Evolutionary conservation across 352 stramenopile genomes (phyloP), one percentile per base, ranked within the genome.

Genomic region (Globisporangium acanthophoron): DNA sequence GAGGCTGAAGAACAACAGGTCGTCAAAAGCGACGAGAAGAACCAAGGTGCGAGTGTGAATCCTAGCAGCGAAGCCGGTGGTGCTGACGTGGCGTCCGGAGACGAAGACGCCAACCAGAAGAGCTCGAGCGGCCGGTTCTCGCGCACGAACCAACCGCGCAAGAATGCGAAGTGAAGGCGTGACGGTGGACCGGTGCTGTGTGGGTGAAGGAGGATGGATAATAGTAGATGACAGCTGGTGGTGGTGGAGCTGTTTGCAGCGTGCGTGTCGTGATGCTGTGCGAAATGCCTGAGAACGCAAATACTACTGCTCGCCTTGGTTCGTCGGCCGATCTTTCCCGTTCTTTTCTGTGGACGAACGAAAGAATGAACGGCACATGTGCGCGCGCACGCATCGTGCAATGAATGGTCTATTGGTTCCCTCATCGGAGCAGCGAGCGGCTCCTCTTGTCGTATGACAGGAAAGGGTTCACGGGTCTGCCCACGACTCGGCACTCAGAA

Each of bases 401-500:
- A 27, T 24, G 43, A 48, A 24, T 27, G 49, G 31, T 54, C 49
- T 54, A 54, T 54, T 54, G 49, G 29, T n/a, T 43, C 31, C 5
- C 31, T 27, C 31, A 6, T 44, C 5, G 49, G 24, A 16, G 39
- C 21, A 43, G 29, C 31, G 51, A 8, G 16, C 8, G 13, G 27
- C 11, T 48, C 43, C 12, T 40, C 47, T 52, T 39, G 41, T 21
- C 41, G n/a, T 13, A 27, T 18, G 4, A 5, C 6, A 48, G 40
- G 40, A 20, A 45, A 20, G 15, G 40, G 20, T 18, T 51, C 11
- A 9, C 27, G 8, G 46, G 18, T 15, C 20, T 51, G 46, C 24
- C 7, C 31, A 21, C 39, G 8, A 8, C 11, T 12, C 43, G 13
- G 20, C 21, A 51, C 29, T 66, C 67, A 65, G 58, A 78, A 82